Base-by-base conservation (phyloP, 2,329 filamentous ascomycete species). In the Teratosphaeria epicoccoides region DNA sequence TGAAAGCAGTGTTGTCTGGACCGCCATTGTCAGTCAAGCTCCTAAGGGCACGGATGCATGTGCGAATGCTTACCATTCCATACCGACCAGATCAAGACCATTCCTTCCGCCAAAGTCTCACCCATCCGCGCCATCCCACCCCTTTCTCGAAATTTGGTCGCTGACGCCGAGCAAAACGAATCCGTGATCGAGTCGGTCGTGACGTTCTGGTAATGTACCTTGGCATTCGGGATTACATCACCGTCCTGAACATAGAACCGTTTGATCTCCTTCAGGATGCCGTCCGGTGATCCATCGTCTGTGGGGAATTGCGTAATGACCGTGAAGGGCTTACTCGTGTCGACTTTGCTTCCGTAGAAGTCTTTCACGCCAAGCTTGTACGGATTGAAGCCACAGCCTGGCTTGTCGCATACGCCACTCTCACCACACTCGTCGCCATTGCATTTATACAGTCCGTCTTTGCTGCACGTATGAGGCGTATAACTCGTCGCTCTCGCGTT, bases 311-410 rank as follows among this genome's bases (percentile, higher is more conserved):
- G 82, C 9, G 82, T 85, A 52, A 85, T 78, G 23, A 86, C 80
- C 7, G 82, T 85, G 43, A 57, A 51, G 60, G 78, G 77, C 63
- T 74, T 71, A 56, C 67, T 76, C 49, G 81, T 82, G 65, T 84
- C 77, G 59, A 86, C 70, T 47, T 70, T 81, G 65, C 72, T 10
- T 5, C 40, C 73, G 57, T 73, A 73, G 1, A 74, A 49, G 49
- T 82, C 83, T 70, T 80, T 85, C 73, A 83, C 86, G 55, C 82
- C 83, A 73, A 80, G 74, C 63, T 82, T 81, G 77, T 79, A 86
- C 37, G 76, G 65, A 71, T 73, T 69, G 76, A 83, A 85, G 66
- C 85, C 83, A 62, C 83, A 86, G 40, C 82, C 82, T 61, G 83
- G 80, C 55, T 82, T 79, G 65, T 85, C 83, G 66, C 83, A 85